Conservation (phyloP, 73 alveolate species). For the Blepharisma japonicum region DNA sequence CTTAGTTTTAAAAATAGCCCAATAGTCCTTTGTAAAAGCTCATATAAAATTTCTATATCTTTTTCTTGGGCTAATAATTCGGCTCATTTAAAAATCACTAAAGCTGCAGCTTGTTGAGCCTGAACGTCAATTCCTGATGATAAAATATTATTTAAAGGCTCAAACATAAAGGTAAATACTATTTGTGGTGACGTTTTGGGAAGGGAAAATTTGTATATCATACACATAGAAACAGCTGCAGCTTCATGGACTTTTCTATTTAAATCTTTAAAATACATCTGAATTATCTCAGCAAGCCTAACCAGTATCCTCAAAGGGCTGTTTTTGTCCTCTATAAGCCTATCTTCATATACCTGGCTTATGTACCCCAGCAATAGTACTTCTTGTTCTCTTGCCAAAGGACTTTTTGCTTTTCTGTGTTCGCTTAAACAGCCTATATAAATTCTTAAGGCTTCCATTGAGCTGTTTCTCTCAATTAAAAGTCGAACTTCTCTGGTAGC, state of each 20-base stretch:
- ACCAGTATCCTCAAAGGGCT: background rate
- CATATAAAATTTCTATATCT: background rate
- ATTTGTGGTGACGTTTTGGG: background rate
- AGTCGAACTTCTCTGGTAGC: background rate
- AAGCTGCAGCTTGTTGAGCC: background rate
- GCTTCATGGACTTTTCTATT: background rate
- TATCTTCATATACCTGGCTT: background rate
- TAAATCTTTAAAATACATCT: background rate
- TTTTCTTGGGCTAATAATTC: background rate
- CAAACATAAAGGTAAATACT: background rate
- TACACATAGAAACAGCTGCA: background rate
- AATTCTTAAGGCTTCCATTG: background rate
- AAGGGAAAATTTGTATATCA: background rate
- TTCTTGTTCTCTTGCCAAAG: constrained; percentile 2
- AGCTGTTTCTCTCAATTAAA: background rate
- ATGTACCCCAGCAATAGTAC: background rate
- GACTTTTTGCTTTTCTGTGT: background rate
- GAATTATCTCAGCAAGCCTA: background rate
- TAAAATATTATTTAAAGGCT: background rate
- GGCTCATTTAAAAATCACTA: background rate
- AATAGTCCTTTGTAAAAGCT: background rate
- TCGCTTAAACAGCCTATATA: background rate
- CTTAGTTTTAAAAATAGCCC: background rate
- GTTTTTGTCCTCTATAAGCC: background rate
- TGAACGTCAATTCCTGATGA: background rate